Evolutionary conservation across 345 rosid species (phyloP).

Genomic region (Populus deltoides): DNA sequence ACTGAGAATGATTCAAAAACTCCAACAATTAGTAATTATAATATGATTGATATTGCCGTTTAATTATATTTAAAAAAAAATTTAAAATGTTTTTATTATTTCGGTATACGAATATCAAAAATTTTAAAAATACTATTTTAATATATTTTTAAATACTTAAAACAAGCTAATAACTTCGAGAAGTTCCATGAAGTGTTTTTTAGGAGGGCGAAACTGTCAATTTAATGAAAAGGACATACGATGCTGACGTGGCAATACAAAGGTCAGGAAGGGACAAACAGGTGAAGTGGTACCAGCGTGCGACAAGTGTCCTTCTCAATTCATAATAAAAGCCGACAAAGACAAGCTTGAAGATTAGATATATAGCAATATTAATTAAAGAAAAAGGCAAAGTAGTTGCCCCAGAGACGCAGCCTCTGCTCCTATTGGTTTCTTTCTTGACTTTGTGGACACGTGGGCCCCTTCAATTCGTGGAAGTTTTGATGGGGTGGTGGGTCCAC

Average conservation of each 20-base stretch:
- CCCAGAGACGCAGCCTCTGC: constrained; percentile 34
- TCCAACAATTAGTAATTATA: not conserved
- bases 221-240: not conserved
- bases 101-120: fast-evolving
- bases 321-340: constrained; percentile 24
- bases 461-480: constrained; percentile 31
- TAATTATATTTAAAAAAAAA: no score
- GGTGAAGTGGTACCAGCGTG: constrained; percentile 6
- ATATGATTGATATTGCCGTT: no score
- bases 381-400: constrained; percentile 33
- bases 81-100: no score
- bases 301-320: constrained; percentile 33
- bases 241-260: constrained; percentile 21
- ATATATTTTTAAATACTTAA: no score
- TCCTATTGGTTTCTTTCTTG: constrained; percentile 50
- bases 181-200: not conserved
- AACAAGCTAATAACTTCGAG: not conserved
- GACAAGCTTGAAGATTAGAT: constrained; percentile 40
- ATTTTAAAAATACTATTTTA: no score
- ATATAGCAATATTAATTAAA: constrained; percentile 24
- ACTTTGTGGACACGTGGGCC: constrained; percentile 44
- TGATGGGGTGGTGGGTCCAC: constrained; percentile 37
- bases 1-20: not conserved
- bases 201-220: constrained; percentile 16
- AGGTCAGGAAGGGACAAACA: not conserved